These are phyloP conservation scores for Rhizoclosmatium sp. DNA, from an alignment of 192 early-diverging fungal genomes.

Conservation along the genomic window DNA sequence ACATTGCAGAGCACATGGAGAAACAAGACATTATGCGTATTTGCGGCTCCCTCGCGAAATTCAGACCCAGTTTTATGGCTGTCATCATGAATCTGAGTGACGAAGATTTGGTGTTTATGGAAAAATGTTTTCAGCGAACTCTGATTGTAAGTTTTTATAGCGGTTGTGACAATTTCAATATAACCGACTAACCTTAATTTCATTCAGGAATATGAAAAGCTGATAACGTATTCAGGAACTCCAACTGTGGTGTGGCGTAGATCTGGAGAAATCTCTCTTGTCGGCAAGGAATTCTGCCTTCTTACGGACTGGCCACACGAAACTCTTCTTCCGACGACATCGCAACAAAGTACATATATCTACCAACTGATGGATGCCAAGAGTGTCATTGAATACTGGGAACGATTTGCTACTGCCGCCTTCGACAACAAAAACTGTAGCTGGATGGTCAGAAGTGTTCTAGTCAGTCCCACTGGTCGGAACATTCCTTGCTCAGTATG, in stretches of 20 bases:
- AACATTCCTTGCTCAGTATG: constrained; percentile 92
- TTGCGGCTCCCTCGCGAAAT: constrained; percentile 85
- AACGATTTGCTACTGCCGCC: constrained; percentile 88
- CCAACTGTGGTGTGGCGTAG: constrained; percentile 96
- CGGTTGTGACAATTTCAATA: background rate
- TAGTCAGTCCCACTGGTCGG: constrained; percentile 75
- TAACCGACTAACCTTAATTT: background rate
- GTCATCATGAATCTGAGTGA: constrained; percentile 92
- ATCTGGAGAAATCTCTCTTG: constrained; percentile 94
- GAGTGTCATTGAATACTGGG: constrained; percentile 95
- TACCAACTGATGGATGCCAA: constrained; percentile 94
- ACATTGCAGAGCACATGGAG: constrained; percentile 84
- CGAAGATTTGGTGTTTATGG: constrained; percentile 95
- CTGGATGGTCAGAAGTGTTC: constrained; percentile 87
- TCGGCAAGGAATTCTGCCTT: constrained; percentile 95
- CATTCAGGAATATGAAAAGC: constrained; percentile 87
- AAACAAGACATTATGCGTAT: constrained; percentile 89
- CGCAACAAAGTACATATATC: constrained; percentile 78
- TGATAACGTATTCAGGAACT: constrained; percentile 94
- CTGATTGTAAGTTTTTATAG: constrained; percentile 57
- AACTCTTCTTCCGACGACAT: constrained; percentile 60
- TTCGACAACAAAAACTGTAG: constrained; percentile 93
- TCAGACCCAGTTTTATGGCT: constrained; percentile 92
- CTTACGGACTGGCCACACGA: constrained; percentile 92
- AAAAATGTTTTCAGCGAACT: constrained; percentile 94